Evolutionary conservation across 1,139 yeast genomes (phyloP), one percentile per base, ranked within the genome.

Genomic region (Saccharomyces hybrid): DNA sequence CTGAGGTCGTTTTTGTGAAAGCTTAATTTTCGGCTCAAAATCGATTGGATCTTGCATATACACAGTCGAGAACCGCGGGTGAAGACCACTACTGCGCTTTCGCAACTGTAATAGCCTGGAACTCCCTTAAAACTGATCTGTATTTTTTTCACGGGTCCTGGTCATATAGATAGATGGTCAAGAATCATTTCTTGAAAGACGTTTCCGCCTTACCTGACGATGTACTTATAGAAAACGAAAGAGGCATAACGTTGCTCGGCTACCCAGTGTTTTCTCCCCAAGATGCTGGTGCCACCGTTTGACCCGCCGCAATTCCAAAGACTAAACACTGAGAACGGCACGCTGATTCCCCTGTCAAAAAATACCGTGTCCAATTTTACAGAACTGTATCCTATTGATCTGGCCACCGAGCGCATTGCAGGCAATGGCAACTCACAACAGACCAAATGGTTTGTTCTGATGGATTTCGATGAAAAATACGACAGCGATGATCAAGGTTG

Each of bases 401-500:
- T 51, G 41, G 49, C 44, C 11, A 41, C n/a, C 27, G 14, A 46
- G 8, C 50, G 8, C 28, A 46, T 19, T 47, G 55, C 51, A 16
- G 51, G 51, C 16, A 41, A 48, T 12, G 46, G 51, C 7, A 49
- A 28, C 77, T 58, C 76, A 71, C 86, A 58, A 60, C 52, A 82
- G 85, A 87, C 62, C 65, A 72, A 71, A 50, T 85, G 90, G 91
- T 80, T 81, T 59, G 81, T 83, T 2, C 65, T 82, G 54, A 83
- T 84, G 88, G 65, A 64, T 44, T 58, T 55, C 47, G 56, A 58
- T 16, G 71, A 76, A 47, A 75, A 75, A 50, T 82, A 80, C 58
- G 80, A 72, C 55, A 79, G 80, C 21, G 91, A 84, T 64, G 88
- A 84, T 59, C 83, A 82, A 62, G 91, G 91, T 2, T 85, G 90